Base-by-base conservation (phyloP, 2,329 filamentous ascomycete species). In the Magnaporthiopsis poae region DNA sequence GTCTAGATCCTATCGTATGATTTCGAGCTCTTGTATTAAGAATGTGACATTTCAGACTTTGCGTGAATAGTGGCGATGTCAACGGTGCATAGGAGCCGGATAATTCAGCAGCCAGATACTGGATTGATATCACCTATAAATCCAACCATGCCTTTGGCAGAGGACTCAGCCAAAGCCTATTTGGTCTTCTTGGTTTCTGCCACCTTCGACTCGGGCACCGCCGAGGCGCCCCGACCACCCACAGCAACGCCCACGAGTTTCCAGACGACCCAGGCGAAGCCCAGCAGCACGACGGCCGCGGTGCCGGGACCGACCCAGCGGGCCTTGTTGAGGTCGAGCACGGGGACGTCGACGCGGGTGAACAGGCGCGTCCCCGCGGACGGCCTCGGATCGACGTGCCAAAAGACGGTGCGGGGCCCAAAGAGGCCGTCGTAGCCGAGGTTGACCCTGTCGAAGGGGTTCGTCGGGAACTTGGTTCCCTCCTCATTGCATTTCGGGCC, bases 371-470 rank as follows among this genome's bases (percentile, higher is more conserved):
- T 60, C 31, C 9, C 73, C 72, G 0, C 65, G 70, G 62, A 67
- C 1, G 82, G 75, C n/a, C 73, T 73, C 1, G 89, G 88, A 52
- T 82, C 79, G 1, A 90, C 75, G 74, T 97, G 92, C 82, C 92
- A 96, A 74, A 96, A 97, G 74, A 91, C 82, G 0, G 92, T 96
- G 64, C 86, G 83, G 0, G 86, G 83, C 1, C 85, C 86, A 75
- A 97, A 97, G 11, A 96, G 77, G 0, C 83, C 85, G 70, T 97
- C 94, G 75, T 93, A 97, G 0, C 92, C 93, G n/a, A 97, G 72
- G 73, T 91, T 86, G n/a, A 83, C 80, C 7, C 91, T 82, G 75
- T 97, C 93, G 76, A 98, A 98, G 0, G 94, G 94, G 72, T 90
- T 96, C 5, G 82, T 84, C 0, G 84, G 77, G 77, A 94, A 90